A percentile compares a stretch with the other conserved stretches of the same genome.
Conservation (phyloP, 352 stramenopile genomes). For the Phytophthora colocasiae region DNA sequence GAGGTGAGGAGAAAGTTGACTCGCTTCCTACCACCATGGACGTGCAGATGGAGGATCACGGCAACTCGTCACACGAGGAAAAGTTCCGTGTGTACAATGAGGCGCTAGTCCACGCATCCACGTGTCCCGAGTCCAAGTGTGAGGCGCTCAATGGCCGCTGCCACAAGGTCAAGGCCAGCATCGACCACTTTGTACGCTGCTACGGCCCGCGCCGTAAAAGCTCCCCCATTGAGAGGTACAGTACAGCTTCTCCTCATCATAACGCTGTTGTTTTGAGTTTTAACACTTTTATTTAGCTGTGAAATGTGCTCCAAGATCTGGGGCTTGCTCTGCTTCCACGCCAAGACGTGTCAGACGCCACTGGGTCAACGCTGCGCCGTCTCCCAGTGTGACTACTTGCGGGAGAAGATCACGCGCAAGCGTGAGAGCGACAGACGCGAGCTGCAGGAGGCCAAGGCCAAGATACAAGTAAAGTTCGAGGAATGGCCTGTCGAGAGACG, state of each 20-base stretch:
- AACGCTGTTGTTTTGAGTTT: neutral
- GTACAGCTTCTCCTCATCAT: neutral
- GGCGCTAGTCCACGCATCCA: slow-evolving; percentile 75
- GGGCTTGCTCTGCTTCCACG: slow-evolving; percentile 87
- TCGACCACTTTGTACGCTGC: slow-evolving; percentile 89
- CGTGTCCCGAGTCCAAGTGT: slow-evolving; percentile 66
- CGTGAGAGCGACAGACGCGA: slow-evolving; percentile 64
- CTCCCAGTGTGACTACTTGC: slow-evolving; percentile 87
- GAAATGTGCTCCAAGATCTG: slow-evolving; percentile 88
- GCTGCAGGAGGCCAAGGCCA: slow-evolving; percentile 57
- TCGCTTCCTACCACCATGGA: slow-evolving; percentile 41
- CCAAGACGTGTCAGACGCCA: slow-evolving; percentile 72
- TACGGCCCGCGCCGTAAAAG: slow-evolving; percentile 75
- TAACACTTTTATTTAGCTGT: slow-evolving; percentile 47
- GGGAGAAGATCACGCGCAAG: slow-evolving; percentile 87
- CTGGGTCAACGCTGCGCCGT: slow-evolving; percentile 71
- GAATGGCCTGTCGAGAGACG: slow-evolving; percentile 83
- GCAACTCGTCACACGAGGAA: slow-evolving; percentile 62
- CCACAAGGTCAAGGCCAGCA: slow-evolving; percentile 90
- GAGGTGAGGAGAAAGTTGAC: too few species aligned
- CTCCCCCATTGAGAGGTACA: slow-evolving; percentile 82
- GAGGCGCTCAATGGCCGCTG: slow-evolving; percentile 69
- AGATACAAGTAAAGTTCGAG: slow-evolving; percentile 57
- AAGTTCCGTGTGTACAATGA: slow-evolving; percentile 91
- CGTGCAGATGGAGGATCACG: slow-evolving; percentile 48